Percentiles rank a stretch among this genome's conserved stretches.
phyloP scores from a whole-genome alignment of 2,329 filamentous ascomycete species.

The Leptographium radiaticola region DNA sequence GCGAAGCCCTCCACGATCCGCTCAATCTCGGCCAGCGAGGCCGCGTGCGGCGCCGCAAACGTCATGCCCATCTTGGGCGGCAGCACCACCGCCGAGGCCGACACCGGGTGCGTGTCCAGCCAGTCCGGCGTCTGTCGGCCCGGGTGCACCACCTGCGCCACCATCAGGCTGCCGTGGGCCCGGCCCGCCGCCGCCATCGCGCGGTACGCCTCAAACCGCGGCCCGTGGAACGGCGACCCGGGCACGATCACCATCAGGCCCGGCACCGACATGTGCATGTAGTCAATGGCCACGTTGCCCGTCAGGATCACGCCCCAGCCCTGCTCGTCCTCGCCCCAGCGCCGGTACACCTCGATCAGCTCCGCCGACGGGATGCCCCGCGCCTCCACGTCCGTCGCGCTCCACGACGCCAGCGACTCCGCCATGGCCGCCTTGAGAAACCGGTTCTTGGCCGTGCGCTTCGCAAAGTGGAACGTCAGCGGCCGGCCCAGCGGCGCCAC shows the following conservation, averaged over 20 bases:
- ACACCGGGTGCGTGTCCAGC: constrained; percentile 23
- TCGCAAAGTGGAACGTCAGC: constrained; percentile 36
- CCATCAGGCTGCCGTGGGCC: constrained; percentile 43
- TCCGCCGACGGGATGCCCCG: constrained; percentile 29
- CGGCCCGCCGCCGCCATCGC: constrained; percentile 41
- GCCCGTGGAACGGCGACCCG: constrained; percentile 34
- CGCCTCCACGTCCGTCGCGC: constrained; percentile 33
- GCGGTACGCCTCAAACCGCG: constrained; percentile 49
- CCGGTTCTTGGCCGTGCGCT: constrained; percentile 46
- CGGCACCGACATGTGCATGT: constrained; percentile 40
- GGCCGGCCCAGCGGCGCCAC: constrained; percentile 26
- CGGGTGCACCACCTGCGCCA: constrained; percentile 50
- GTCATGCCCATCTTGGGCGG: constrained; percentile 12
- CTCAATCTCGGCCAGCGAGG: constrained; percentile 40
- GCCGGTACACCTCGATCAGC: constrained; percentile 40
- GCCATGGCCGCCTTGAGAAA: constrained; percentile 57
- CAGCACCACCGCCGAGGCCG: constrained; percentile 23
- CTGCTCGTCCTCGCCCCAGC: constrained; percentile 37
- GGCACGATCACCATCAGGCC: constrained; percentile 47
- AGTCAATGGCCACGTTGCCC: constrained; percentile 37
- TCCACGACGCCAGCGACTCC: constrained; percentile 49
- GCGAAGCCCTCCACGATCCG: constrained; percentile 47
- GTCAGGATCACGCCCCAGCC: constrained; percentile 19
- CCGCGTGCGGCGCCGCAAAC: constrained; percentile 37
- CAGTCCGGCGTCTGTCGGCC: constrained; percentile 35